phyloP scores from a whole-genome alignment of 257 asterid species.

The Solanum appendiculatum region DNA sequence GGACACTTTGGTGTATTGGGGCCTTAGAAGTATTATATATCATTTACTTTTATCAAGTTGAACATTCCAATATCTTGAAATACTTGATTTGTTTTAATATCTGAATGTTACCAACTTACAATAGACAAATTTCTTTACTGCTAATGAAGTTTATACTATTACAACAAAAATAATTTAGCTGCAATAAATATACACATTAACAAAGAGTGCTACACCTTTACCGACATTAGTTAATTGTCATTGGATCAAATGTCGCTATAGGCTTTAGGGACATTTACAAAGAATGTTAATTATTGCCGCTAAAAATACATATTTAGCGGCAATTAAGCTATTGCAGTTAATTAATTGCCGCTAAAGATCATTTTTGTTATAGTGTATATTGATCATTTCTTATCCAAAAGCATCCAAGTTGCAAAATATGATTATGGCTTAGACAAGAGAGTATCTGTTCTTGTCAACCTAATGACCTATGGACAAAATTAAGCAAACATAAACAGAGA shows the following conservation, averaged over 20 bases:
- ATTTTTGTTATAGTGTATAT: no score
- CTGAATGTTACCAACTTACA: background rate
- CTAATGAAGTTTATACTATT: background rate
- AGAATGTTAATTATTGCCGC: no score
- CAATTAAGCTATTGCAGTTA: no score
- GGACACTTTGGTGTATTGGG: background rate
- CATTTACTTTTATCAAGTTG: background rate
- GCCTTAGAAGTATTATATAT: background rate
- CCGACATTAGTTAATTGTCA: no score
- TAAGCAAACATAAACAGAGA: background rate
- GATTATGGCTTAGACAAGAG: background rate
- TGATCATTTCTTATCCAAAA: background rate
- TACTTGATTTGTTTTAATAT: background rate
- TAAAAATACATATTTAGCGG: no score
- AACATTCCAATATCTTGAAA: background rate
- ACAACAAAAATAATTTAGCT: no score
- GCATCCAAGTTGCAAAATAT: background rate
- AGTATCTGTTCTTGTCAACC: background rate
- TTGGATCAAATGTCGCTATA: no score
- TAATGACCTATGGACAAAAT: background rate
- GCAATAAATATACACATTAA: no score
- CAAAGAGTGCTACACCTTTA: no score
- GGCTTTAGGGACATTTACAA: no score
- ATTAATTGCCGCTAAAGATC: no score
- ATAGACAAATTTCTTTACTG: background rate